phyloP scores from a whole-genome alignment of 208 protist genomes.

The Wallacemonas sp. region DNA sequence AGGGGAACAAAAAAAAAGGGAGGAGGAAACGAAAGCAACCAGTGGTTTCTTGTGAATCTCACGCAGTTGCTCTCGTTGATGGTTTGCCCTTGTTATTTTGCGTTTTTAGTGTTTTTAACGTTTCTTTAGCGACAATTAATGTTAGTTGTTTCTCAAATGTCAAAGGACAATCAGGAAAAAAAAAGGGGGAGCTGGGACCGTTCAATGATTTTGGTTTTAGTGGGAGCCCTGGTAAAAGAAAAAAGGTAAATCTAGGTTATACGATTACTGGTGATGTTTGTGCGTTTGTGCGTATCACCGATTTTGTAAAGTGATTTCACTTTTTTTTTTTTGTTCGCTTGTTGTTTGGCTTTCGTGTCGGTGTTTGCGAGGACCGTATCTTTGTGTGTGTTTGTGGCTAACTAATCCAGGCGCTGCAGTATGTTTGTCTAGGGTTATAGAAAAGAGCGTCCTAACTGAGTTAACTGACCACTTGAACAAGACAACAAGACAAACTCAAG shows the following conservation, averaged over 20 bases:
- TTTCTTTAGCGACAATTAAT: too few species aligned
- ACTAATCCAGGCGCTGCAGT: too few species aligned
- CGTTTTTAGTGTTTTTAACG: background rate
- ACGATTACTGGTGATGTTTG: background rate
- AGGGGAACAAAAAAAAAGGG: background rate
- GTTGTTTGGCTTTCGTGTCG: too few species aligned
- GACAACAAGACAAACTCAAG: too few species aligned
- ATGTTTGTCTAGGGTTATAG: too few species aligned
- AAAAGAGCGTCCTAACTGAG: too few species aligned
- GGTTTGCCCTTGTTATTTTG: background rate
- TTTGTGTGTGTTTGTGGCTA: too few species aligned
- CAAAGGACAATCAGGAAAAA: background rate
- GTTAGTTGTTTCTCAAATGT: too few species aligned
- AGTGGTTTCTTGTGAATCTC: background rate
- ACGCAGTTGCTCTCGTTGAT: background rate
- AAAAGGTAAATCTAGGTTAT: background rate
- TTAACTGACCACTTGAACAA: too few species aligned
- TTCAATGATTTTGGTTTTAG: too few species aligned
- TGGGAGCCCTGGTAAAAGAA: too few species aligned
- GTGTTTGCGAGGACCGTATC: too few species aligned
- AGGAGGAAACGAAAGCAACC: background rate
- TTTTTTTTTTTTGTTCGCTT: slow-evolving; percentile 11
- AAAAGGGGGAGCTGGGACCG: slow-evolving; percentile 8
- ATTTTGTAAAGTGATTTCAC: background rate
- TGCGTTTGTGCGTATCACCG: slow-evolving; percentile 3